Percentiles rank a stretch among this genome's conserved stretches.
These are phyloP conservation scores for Mortierella sp. DNA, from an alignment of 371 early-diverging fungal species.

Conservation along the genomic window DNA sequence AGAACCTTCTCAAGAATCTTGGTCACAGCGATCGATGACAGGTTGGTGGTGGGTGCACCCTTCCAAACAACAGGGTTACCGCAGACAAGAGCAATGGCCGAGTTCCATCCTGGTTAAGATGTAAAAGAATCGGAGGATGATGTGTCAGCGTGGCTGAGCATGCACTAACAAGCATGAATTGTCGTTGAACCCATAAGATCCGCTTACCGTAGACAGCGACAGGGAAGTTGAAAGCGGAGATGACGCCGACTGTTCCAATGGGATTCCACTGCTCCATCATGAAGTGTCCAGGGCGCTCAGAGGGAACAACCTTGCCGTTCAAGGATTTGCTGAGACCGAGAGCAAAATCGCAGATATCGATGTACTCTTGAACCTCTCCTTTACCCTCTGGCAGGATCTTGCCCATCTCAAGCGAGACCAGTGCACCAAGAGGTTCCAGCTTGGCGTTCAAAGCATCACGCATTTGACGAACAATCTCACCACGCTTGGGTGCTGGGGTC, in stretches of 20 bases:
- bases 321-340: slow-evolving; percentile 90
- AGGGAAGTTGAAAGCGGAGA: slow-evolving; percentile 93
- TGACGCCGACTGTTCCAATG: slow-evolving; percentile 93
- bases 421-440: slow-evolving; percentile 81
- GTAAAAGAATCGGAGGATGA: background rate
- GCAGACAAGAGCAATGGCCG: slow-evolving; percentile 89
- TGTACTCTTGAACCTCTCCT: slow-evolving; percentile 98
- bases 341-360: slow-evolving; percentile 95
- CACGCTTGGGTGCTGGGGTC: slow-evolving; percentile 91
- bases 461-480: slow-evolving; percentile 94
- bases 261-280: slow-evolving; percentile 98
- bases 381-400: slow-evolving; percentile 95
- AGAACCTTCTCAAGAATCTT: slow-evolving; percentile 89
- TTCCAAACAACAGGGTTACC: slow-evolving; percentile 97
- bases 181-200: too few species aligned
- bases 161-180: too few species aligned
- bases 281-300: slow-evolving; percentile 93
- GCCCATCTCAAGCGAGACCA: slow-evolving; percentile 96
- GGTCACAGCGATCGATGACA: slow-evolving; percentile 90
- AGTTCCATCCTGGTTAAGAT: slow-evolving; percentile 84
- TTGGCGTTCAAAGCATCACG: slow-evolving; percentile 84
- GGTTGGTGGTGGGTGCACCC: slow-evolving; percentile 91
- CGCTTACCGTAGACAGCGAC: slow-evolving; percentile 71
- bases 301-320: slow-evolving; percentile 90
- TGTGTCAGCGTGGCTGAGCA: too few species aligned